These are phyloP conservation scores for Elsinoe necatrix DNA, from an alignment of 2,329 filamentous ascomycete genomes.

Conservation along the genomic window DNA sequence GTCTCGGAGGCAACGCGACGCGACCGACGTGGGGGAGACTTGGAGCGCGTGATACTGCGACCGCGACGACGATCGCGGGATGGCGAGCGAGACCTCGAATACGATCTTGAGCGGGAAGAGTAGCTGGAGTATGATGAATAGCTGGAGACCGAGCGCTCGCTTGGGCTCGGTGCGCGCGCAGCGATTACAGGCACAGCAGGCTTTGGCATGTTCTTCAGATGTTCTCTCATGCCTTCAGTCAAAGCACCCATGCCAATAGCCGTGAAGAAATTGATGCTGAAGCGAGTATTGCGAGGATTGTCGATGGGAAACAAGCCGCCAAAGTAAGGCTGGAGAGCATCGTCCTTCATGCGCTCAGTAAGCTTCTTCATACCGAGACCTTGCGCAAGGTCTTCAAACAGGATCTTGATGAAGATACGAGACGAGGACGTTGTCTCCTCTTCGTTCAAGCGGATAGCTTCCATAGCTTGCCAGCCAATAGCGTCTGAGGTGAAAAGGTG, in stretches of 20 bases:
- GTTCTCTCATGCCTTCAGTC: slow-evolving; percentile 90
- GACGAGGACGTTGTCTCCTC: slow-evolving; percentile 95
- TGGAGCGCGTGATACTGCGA: slow-evolving; percentile 25
- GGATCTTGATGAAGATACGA: slow-evolving; percentile 96
- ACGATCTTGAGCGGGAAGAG: slow-evolving; percentile 28
- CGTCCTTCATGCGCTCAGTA: slow-evolving; percentile 66
- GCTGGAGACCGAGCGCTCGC: slow-evolving; percentile 61
- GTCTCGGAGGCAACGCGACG: slow-evolving; percentile 16
- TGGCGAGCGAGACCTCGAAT: slow-evolving; percentile 24
- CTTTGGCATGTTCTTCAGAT: slow-evolving; percentile 81
- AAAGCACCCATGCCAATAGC: slow-evolving; percentile 92
- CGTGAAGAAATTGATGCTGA: slow-evolving; percentile 99
- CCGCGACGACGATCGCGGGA: slow-evolving; percentile 22
- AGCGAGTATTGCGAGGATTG: slow-evolving; percentile 80
- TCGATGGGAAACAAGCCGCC: slow-evolving; percentile 84
- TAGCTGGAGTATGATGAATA: slow-evolving; percentile 79
- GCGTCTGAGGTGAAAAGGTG: slow-evolving; percentile 82
- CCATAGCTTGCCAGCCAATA: slow-evolving; percentile 85
- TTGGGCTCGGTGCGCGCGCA: slow-evolving; percentile 40
- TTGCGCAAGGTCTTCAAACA: slow-evolving; percentile 87
- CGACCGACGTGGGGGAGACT: slow-evolving; percentile 23
- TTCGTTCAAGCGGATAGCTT: slow-evolving; percentile 80
- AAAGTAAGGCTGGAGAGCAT: slow-evolving; percentile 67
- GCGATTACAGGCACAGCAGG: slow-evolving; percentile 64
- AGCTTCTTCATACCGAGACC: slow-evolving; percentile 77